phyloP scores from a whole-genome alignment of 768 basidiomycete species.

The Podaxis sp. region DNA sequence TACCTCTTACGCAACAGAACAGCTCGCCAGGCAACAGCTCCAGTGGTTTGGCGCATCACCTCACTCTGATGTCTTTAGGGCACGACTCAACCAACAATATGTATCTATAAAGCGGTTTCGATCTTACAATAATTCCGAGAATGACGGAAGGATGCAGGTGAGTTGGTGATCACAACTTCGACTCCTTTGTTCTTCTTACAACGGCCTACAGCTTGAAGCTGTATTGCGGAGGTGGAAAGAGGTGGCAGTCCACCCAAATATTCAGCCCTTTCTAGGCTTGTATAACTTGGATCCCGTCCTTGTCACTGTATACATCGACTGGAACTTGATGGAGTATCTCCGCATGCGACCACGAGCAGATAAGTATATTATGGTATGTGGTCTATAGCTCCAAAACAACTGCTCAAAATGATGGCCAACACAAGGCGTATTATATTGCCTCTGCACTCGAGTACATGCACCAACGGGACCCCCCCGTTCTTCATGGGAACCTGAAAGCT shows the following conservation, averaged over 20 bases:
- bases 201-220: neutral
- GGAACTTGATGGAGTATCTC: constrained; percentile 1
- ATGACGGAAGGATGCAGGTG: too few relatives aligned
- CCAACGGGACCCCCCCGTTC: neutral
- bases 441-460: constrained; percentile 1
- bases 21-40: too few relatives aligned
- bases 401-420: neutral
- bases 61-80: too few relatives aligned
- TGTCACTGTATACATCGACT: neutral
- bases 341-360: neutral
- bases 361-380: neutral
- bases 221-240: neutral
- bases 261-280: neutral
- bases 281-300: neutral
- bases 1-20: too few relatives aligned
- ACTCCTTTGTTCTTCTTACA: too few relatives aligned
- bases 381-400: too few relatives aligned
- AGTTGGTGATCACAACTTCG: too few relatives aligned
- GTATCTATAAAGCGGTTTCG: too few relatives aligned
- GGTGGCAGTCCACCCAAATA: neutral
- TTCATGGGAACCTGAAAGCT: neutral
- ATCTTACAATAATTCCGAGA: neutral
- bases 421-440: neutral
- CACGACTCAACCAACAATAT: too few relatives aligned
- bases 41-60: too few relatives aligned